These are phyloP conservation scores for Lachnellula cervina DNA, from an alignment of 2,329 filamentous ascomycete species.

Conservation along the genomic window DNA sequence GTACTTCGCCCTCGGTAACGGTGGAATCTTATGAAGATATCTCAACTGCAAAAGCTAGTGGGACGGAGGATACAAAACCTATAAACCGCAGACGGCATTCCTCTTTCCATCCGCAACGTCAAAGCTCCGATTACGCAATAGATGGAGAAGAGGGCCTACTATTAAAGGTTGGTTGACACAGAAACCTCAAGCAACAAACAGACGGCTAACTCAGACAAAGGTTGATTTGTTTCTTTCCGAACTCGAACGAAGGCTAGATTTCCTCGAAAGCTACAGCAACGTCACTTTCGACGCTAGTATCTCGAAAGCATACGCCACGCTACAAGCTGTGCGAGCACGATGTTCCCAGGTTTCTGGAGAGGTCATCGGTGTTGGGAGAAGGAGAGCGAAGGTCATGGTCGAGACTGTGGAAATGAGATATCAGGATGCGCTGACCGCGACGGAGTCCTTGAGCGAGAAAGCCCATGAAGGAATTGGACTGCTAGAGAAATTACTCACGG, in stretches of 20 bases:
- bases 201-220: slow-evolving; percentile 34
- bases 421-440: slow-evolving; percentile 76
- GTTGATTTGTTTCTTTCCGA: slow-evolving; percentile 80
- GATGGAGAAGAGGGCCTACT: slow-evolving; percentile 58
- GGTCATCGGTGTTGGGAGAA: slow-evolving; percentile 78
- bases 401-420: slow-evolving; percentile 88
- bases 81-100: slow-evolving; percentile 45
- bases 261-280: slow-evolving; percentile 83
- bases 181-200: neutral
- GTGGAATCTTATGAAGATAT: slow-evolving; percentile 29
- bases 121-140: slow-evolving; percentile 56
- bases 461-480: slow-evolving; percentile 80
- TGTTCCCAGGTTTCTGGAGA: slow-evolving; percentile 89
- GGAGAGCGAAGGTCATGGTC: slow-evolving; percentile 81
- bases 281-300: slow-evolving; percentile 78
- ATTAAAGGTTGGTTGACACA: slow-evolving; percentile 43
- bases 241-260: slow-evolving; percentile 79
- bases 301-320: slow-evolving; percentile 75
- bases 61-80: slow-evolving; percentile 18
- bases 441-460: slow-evolving; percentile 87
- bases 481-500: slow-evolving; percentile 77
- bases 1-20: slow-evolving; percentile 29
- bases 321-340: slow-evolving; percentile 80
- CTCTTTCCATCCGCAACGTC: slow-evolving; percentile 48
- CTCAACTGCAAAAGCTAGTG: slow-evolving; percentile 17